phyloP scores from a whole-genome alignment of 345 rosid genomes.

The Erodium maritimum region DNA sequence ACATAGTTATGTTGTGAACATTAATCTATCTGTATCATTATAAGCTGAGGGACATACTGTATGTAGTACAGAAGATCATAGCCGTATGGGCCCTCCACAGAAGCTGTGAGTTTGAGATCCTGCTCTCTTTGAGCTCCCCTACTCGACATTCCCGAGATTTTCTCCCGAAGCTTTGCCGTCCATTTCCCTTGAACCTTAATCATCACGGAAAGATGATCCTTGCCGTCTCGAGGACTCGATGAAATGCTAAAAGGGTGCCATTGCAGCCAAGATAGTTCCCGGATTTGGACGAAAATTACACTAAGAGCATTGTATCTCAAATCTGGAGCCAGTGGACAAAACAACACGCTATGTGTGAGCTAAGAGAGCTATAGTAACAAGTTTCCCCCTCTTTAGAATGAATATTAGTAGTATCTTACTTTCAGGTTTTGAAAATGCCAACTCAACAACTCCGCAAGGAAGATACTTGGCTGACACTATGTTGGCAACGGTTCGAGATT shows the following conservation, averaged over 20 bases:
- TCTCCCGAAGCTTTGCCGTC: conserved; percentile 56
- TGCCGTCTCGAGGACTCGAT: conserved; percentile 76
- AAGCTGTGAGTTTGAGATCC: conserved; percentile 17
- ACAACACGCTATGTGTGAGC: no score
- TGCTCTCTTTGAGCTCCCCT: conserved; percentile 9
- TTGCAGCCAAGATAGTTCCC: conserved; percentile 82
- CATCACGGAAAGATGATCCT: conserved; percentile 52
- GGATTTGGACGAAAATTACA: conserved; percentile 72
- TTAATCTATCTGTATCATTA: no score
- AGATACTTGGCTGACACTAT: conserved; percentile 62
- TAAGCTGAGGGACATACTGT: conserved; percentile 17
- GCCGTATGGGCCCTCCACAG: conserved; percentile 46
- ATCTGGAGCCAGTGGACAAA: neutral
- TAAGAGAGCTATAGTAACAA: no score
- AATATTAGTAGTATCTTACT: conserved; percentile 36
- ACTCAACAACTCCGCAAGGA: conserved; percentile 74
- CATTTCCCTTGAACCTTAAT: conserved; percentile 76
- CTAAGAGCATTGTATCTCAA: conserved; percentile 48
- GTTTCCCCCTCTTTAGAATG: no score
- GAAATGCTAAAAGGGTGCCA: conserved; percentile 99
- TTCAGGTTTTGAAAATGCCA: conserved; percentile 59
- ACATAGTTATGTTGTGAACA: neutral
- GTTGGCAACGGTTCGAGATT: conserved; percentile 59
- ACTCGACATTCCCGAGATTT: conserved; percentile 15
- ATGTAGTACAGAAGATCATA: conserved; percentile 34